Percentiles rank a stretch among this genome's conserved stretches.
These are phyloP conservation scores for Aureobasidium uvarum DNA, from an alignment of 2,329 filamentous ascomycete species.

Conservation along the genomic window DNA sequence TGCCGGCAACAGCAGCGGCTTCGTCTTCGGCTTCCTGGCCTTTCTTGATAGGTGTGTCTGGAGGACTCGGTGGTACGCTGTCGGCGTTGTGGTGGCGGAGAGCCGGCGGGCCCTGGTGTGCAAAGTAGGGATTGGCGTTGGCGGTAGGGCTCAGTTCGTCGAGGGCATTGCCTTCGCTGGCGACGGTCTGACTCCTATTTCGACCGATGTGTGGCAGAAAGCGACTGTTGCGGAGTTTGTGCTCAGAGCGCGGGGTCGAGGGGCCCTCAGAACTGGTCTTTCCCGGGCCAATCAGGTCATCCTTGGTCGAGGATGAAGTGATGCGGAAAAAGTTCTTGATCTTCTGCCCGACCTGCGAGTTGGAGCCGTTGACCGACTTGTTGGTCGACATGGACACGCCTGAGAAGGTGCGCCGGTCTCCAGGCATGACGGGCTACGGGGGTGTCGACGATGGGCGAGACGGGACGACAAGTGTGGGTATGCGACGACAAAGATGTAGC, in stretches of 20 bases:
- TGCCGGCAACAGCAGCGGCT: slow-evolving; percentile 72
- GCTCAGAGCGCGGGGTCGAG: slow-evolving; percentile 56
- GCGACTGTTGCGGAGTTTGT: slow-evolving; percentile 75
- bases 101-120: slow-evolving; percentile 89
- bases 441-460: not conserved
- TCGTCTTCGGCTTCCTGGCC: slow-evolving; percentile 64
- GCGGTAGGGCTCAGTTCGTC: slow-evolving; percentile 94
- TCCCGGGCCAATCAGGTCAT: slow-evolving; percentile 41
- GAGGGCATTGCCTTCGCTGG: slow-evolving; percentile 86
- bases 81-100: slow-evolving; percentile 92
- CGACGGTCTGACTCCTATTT: slow-evolving; percentile 84
- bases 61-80: slow-evolving; percentile 87
- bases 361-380: slow-evolving; percentile 50
- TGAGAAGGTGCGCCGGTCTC: slow-evolving; percentile 51
- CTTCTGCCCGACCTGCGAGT: slow-evolving; percentile 59
- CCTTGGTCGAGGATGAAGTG: slow-evolving; percentile 49
- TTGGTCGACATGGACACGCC: slow-evolving; percentile 45
- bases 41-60: slow-evolving; percentile 76
- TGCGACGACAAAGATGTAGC: slow-evolving; percentile 9
- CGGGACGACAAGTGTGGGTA: not conserved
- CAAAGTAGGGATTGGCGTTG: slow-evolving; percentile 95
- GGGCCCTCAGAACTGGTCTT: slow-evolving; percentile 40
- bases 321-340: slow-evolving; percentile 71
- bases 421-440: slow-evolving; percentile 36
- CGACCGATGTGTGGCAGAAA: slow-evolving; percentile 86